Conservation (phyloP, 306 rosid species). For the Prosopis cineraria region DNA sequence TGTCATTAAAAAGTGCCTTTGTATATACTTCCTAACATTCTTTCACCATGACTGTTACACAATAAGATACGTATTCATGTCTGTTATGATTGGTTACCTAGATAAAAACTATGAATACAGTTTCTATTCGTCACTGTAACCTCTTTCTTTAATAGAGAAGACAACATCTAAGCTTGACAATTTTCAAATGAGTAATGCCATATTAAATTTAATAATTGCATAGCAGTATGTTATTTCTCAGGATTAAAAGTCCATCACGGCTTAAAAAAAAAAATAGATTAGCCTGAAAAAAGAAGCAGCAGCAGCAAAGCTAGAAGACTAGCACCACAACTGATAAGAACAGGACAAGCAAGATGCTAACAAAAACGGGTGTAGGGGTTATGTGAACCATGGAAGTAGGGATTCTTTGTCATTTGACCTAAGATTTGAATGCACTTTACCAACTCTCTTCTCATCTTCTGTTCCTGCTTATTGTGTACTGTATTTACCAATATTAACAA, state of each 20-base stretch:
- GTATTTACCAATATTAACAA: neutral
- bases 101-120: neutral
- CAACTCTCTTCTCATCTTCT: neutral
- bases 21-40: neutral
- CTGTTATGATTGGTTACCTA: no score
- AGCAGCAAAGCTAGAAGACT: no score
- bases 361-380: no score
- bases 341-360: neutral
- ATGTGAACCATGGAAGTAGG: no score
- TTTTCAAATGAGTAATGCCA: neutral
- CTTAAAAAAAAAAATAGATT: no score
- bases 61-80: no score
- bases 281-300: no score
- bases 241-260: no score
- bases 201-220: no score
- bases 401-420: no score
- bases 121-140: neutral
- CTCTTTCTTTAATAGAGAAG: neutral
- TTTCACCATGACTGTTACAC: neutral
- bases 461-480: constrained; percentile 4
- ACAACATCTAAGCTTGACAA: neutral
- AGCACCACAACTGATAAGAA: neutral
- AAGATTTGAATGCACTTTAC: neutral
- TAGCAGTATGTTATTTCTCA: neutral
- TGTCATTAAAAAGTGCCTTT: neutral